A percentile compares a stretch with the other conserved stretches of the same genome.
phyloP scores from a whole-genome alignment of 306 rosid species.

The Malus sylvestris region DNA sequence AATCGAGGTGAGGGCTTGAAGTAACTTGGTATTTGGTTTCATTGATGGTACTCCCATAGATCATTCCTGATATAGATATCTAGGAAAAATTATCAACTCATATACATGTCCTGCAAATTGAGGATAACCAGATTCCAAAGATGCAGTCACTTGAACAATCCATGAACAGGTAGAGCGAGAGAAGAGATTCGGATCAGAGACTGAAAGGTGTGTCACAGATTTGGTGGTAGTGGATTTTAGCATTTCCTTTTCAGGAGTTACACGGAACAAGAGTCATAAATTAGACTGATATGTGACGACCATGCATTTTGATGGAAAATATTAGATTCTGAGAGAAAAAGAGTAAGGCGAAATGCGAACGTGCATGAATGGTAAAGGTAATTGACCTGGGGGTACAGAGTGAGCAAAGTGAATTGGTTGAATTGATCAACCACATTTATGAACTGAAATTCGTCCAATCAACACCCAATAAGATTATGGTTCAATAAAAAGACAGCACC shows the following conservation, averaged over 20 bases:
- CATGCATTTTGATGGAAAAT: neutral
- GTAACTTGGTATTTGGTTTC: neutral
- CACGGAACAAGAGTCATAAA: neutral
- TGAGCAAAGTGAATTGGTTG: neutral
- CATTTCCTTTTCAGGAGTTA: neutral
- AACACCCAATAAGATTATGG: neutral
- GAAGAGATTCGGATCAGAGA: neutral
- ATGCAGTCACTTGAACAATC: neutral
- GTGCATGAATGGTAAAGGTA: neutral
- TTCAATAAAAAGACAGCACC: neutral
- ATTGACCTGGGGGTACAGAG: neutral
- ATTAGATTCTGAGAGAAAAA: neutral
- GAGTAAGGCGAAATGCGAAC: neutral
- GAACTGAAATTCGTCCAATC: neutral
- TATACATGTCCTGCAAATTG: neutral
- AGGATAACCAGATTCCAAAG: neutral
- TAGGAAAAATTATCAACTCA: neutral
- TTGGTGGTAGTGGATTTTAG: neutral
- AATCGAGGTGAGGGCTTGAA: neutral
- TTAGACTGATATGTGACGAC: neutral
- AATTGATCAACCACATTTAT: neutral
- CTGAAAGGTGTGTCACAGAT: neutral
- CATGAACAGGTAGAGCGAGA: neutral
- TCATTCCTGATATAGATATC: neutral
- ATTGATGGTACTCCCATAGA: neutral